Evolutionary conservation across 1,284 basidiomycete genomes (phyloP).

Genomic region (Ganoderma resinaceum): DNA sequence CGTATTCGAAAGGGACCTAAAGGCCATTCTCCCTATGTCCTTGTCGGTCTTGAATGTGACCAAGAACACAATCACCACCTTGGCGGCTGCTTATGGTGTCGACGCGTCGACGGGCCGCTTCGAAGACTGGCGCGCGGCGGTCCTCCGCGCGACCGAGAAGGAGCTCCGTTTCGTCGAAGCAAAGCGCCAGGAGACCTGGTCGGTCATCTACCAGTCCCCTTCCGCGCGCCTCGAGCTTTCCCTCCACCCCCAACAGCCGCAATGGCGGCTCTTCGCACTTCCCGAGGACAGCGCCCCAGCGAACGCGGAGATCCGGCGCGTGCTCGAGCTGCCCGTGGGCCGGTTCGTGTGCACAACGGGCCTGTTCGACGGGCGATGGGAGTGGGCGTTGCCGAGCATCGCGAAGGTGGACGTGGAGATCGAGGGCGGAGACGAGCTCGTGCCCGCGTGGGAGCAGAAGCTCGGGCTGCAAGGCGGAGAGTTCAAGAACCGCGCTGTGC

Average conservation of each 20-base stretch:
- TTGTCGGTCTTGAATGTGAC: slow-evolving; percentile 67
- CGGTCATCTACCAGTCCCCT: slow-evolving; percentile 79
- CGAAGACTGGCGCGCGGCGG: slow-evolving; percentile 73
- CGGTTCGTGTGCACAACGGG: slow-evolving; percentile 68
- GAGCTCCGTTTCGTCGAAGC: slow-evolving; percentile 88
- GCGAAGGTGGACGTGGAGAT: slow-evolving; percentile 66
- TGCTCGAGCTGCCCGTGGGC: slow-evolving; percentile 79
- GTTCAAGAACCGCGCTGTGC: slow-evolving; percentile 72
- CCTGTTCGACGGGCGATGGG: slow-evolving; percentile 81
- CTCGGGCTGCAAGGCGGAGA: slow-evolving; percentile 79
- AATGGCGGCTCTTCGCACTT: slow-evolving; percentile 89
- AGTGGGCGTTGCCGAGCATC: slow-evolving; percentile 79
- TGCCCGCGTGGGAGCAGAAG: slow-evolving; percentile 86
- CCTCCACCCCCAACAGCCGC: slow-evolving; percentile 78
- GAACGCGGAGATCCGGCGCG: slow-evolving; percentile 79
- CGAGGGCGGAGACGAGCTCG: slow-evolving; percentile 70
- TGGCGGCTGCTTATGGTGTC: slow-evolving; percentile 54
- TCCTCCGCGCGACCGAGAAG: slow-evolving; percentile 63
- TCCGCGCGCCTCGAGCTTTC: slow-evolving; percentile 78
- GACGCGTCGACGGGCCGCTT: slow-evolving; percentile 62
- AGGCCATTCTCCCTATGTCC: slow-evolving; percentile 89
- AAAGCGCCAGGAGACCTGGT: slow-evolving; percentile 91
- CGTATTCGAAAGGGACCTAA: slow-evolving; percentile 79
- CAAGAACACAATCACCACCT: slow-evolving; percentile 56
- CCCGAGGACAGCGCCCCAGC: slow-evolving; percentile 75